phyloP scores from a whole-genome alignment of 1,284 basidiomycete genomes.

The Leccinum angustisporum region DNA sequence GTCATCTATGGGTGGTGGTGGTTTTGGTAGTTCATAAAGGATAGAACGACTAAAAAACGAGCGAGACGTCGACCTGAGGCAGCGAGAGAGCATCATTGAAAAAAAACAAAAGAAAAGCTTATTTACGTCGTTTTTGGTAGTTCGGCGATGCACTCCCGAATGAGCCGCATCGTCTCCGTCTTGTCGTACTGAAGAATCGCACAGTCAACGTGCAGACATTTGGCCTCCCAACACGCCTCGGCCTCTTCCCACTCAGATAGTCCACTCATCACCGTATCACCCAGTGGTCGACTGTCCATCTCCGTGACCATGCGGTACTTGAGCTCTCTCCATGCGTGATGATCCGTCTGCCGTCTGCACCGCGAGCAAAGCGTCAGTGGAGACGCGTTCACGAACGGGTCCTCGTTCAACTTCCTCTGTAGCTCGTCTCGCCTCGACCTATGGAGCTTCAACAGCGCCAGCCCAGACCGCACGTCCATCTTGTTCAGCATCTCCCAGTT shows the following conservation, averaged over 20 bases:
- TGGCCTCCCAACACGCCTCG: conserved; percentile 55
- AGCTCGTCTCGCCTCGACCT: conserved; percentile 48
- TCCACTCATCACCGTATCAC: conserved; percentile 53
- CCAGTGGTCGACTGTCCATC: conserved; percentile 56
- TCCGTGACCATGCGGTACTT: conserved; percentile 54
- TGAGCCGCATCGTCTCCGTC: conserved; percentile 50
- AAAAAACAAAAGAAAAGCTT: background rate
- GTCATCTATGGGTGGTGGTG: conserved; percentile 77
- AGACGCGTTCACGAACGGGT: conserved; percentile 55
- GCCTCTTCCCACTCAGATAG: conserved; percentile 56
- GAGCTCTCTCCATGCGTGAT: conserved; percentile 63
- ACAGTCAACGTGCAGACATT: conserved; percentile 46
- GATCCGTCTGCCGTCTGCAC: conserved; percentile 50
- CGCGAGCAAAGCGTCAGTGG: conserved; percentile 23
- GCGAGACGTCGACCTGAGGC: conserved; percentile 18
- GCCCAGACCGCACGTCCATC: conserved; percentile 49
- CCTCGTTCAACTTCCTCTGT: conserved; percentile 48
- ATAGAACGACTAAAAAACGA: conserved; percentile 10
- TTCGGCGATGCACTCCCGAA: conserved; percentile 51
- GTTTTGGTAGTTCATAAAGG: conserved; percentile 36
- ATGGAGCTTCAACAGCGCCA: conserved; percentile 54
- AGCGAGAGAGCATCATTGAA: conserved; percentile 14
- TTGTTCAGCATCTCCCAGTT: conserved; percentile 46
- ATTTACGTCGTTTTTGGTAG: conserved; percentile 41
- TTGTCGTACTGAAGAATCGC: conserved; percentile 42